Percentiles rank a stretch among this genome's conserved stretches.
Evolutionary conservation across 306 rosid species (phyloP).

Genomic region (Rosa persica): DNA sequence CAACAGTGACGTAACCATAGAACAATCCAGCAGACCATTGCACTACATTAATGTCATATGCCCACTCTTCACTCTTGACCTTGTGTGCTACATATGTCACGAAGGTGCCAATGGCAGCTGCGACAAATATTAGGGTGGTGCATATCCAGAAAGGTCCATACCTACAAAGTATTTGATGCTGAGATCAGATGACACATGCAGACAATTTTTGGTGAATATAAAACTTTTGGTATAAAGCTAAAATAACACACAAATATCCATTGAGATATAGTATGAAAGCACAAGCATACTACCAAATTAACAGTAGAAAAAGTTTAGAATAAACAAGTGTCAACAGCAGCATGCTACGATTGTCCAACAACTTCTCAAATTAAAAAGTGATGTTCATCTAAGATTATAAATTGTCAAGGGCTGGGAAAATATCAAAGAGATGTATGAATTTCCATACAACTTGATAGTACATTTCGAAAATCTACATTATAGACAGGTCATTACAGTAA

Average conservation of each 20-base stretch:
- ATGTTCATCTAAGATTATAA: slow-evolving; percentile 1
- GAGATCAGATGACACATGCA: slow-evolving; percentile 22
- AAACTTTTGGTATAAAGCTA: neutral
- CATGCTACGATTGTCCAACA: neutral
- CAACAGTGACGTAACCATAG: slow-evolving; percentile 83
- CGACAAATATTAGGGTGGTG: slow-evolving; percentile 89
- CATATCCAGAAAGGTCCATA: slow-evolving; percentile 99
- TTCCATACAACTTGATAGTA: neutral
- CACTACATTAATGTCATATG: slow-evolving; percentile 88
- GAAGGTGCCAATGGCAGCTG: slow-evolving; percentile 92
- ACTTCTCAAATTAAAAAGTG: neutral
- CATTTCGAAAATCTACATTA: neutral
- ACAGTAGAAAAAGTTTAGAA: neutral
- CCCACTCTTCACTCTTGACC: slow-evolving; percentile 70
- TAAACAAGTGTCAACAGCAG: neutral
- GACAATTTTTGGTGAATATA: neutral
- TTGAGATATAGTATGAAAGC: neutral
- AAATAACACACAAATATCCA: neutral
- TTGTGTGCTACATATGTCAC: slow-evolving; percentile 91
- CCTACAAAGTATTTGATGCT: slow-evolving; percentile 46
- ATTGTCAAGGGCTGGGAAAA: neutral
- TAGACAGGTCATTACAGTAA: neutral
- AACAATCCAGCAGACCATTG: slow-evolving; percentile 97
- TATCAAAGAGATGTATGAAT: neutral
- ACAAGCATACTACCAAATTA: neutral